phyloP scores from a whole-genome alignment of 805 yeast species.

The Pichia thaimueangensis region DNA sequence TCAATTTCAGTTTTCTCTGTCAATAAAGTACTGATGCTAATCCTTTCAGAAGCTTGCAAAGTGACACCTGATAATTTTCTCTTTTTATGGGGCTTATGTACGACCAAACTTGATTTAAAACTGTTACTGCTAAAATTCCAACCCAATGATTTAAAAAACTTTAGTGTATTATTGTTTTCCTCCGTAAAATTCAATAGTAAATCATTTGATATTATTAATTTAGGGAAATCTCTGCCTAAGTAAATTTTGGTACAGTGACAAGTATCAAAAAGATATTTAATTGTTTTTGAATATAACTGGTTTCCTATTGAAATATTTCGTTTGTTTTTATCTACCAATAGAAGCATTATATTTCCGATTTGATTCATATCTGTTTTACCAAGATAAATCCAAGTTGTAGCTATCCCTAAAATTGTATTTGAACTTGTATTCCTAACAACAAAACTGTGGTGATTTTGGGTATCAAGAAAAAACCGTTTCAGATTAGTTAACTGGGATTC shows the following conservation, averaged over 20 bases:
- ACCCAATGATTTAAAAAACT: conserved; percentile 34
- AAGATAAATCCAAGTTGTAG: conserved; percentile 47
- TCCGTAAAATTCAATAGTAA: conserved; percentile 48
- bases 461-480: conserved; percentile 13
- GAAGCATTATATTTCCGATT: conserved; percentile 33
- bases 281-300: conserved; percentile 3
- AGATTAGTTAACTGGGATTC: conserved; percentile 19
- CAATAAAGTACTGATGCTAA: conserved; percentile 2
- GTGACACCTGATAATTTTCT: conserved; percentile 17
- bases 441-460: conserved; percentile 40
- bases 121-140: conserved; percentile 37
- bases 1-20: background rate
- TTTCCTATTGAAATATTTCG: conserved; percentile 9
- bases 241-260: conserved; percentile 33
- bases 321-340: conserved; percentile 39
- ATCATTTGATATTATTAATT: conserved; percentile 47
- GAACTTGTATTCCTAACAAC: conserved; percentile 53
- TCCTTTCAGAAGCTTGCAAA: background rate
- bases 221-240: conserved; percentile 54
- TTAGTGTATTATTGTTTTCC: conserved; percentile 30
- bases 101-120: conserved; percentile 38
- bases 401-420: conserved; percentile 48
- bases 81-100: conserved; percentile 39
- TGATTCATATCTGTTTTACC: no score
- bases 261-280: conserved; percentile 17